Conservation (phyloP, 2,329 filamentous ascomycete species). For the Colletotrichum gloeosporioides region DNA sequence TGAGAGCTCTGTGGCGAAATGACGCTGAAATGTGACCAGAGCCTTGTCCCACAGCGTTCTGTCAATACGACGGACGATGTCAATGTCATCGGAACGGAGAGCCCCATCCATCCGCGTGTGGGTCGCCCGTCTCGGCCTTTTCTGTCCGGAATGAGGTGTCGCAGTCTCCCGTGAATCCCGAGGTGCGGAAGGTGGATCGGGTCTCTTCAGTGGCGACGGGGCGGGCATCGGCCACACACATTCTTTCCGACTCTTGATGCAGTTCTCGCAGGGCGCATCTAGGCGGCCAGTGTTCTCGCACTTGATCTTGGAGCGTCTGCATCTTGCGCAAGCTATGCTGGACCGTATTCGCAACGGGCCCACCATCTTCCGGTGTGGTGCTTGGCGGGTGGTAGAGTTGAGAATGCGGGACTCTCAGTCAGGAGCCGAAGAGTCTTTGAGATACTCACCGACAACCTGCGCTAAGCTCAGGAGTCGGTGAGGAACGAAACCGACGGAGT, state of each 20-base stretch:
- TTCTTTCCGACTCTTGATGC: slow-evolving; percentile 72
- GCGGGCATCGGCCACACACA: slow-evolving; percentile 69
- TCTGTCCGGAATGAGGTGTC: slow-evolving; percentile 45
- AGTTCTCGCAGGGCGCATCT: slow-evolving; percentile 69
- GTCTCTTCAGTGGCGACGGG: slow-evolving; percentile 44
- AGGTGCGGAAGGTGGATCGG: slow-evolving; percentile 36
- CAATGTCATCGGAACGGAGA: slow-evolving; percentile 57
- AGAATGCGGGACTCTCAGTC: not conserved
- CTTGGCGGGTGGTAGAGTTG: not conserved
- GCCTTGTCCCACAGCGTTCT: slow-evolving; percentile 70
- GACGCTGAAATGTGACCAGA: slow-evolving; percentile 71
- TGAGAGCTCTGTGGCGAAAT: slow-evolving; percentile 74
- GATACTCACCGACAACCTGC: not conserved
- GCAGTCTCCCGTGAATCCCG: slow-evolving; percentile 35
- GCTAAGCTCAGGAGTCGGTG: not conserved
- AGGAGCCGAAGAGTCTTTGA: not conserved
- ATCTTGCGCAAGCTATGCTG: slow-evolving; percentile 78
- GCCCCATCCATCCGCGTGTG: slow-evolving; percentile 28
- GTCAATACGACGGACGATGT: slow-evolving; percentile 67
- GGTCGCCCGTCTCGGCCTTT: slow-evolving; percentile 42
- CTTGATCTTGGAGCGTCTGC: slow-evolving; percentile 83
- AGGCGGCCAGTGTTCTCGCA: slow-evolving; percentile 74
- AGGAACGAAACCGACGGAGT: not conserved
- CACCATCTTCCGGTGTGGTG: slow-evolving; percentile 27
- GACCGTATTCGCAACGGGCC: slow-evolving; percentile 66